Percentiles rank a stretch among this genome's conserved stretches.
Conservation (phyloP, 495 filamentous ascomycete genomes). For the Penicillium daleae region DNA sequence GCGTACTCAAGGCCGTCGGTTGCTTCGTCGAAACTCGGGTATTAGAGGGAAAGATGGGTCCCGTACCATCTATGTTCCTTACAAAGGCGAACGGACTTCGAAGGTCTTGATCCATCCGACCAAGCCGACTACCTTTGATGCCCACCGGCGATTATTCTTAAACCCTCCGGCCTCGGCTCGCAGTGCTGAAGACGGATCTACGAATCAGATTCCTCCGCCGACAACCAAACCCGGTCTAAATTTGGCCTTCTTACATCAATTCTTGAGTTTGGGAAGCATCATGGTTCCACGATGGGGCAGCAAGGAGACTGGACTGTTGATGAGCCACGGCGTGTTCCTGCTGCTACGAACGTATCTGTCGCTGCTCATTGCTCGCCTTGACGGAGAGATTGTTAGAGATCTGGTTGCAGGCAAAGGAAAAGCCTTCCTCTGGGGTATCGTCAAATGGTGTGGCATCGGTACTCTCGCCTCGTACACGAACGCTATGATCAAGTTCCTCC, state of each 20-base stretch:
- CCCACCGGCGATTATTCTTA: conserved; percentile 90
- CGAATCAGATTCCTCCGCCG: conserved; percentile 74
- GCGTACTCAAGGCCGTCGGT: conserved; percentile 72
- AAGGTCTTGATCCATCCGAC: conserved; percentile 94
- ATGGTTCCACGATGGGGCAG: conserved; percentile 95
- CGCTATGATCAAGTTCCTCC: conserved; percentile 96
- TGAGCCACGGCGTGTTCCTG: conserved; percentile 70
- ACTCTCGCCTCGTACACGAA: conserved; percentile 88
- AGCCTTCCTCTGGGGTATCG: conserved; percentile 83
- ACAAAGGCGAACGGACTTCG: conserved; percentile 75
- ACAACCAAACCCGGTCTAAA: conserved; percentile 93
- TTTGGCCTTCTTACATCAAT: conserved; percentile 97
- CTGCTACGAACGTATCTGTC: conserved; percentile 93
- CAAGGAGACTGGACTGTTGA: conserved; percentile 88
- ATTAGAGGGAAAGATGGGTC: conserved; percentile 92
- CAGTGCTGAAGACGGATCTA: conserved; percentile 65
- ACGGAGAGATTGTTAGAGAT: conserved; percentile 96
- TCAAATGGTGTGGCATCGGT: conserved; percentile 78
- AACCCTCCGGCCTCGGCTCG: conserved; percentile 82
- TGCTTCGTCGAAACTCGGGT: conserved; percentile 90
- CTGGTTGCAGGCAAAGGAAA: conserved; percentile 92
- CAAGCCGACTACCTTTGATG: conserved; percentile 92
- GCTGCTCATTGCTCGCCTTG: conserved; percentile 86
- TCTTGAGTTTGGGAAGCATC: conserved; percentile 91
- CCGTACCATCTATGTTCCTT: conserved; percentile 91